Base-by-base conservation (phyloP, 163 green algal species). In the Chlorella variabilis region DNA sequence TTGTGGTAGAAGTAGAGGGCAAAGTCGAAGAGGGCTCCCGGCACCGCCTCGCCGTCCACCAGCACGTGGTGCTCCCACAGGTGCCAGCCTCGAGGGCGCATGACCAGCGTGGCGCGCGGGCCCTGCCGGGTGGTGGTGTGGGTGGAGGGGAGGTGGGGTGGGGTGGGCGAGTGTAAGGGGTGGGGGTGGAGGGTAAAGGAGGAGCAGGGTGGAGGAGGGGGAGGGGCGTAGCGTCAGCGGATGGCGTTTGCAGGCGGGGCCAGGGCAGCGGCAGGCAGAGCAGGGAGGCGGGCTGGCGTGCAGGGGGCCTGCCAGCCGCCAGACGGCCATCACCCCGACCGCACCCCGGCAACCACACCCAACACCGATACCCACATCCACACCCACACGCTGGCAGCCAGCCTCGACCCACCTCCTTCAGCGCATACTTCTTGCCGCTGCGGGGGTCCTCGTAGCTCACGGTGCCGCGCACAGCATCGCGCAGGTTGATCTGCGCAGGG, bases 1-100 rank as follows among this genome's bases (percentile, higher is more conserved):
- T 95, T 96, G 91, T 98, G 89, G 89, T 94, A 97, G 89, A 97
- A 98, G 84, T 89, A 96, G 8, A 98, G 87, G 13, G 79, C 93
- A 85, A 98, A 98, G 87, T 98, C 94, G 68, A 98, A 94, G 59
- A 98, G 75, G 41, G 83, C 91, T 41, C 84, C 94, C 65, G 90
- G 77, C 39, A 90, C 65, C 2, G 90, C 85, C 75, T 91, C 45
- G 21, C 92, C 93, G 74, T 98, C 94, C 34, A 98, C 93, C 68
- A 93, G 54, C 23, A 97, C 87, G 87, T 98, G 94, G 63, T 92
- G 89, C 90, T 98, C 94, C 83, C 90, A 90, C 79, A 98, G 87
- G 87, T 98, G 94, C 94, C 93, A 98, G 20, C 94, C 94, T 63
- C 94, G 91, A 18, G 94, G 94, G 3, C 94, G 70, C 77, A 91